Evolutionary conservation across 2,329 filamentous ascomycete genomes (phyloP).

Genomic region (Aspergillus proliferans): DNA sequence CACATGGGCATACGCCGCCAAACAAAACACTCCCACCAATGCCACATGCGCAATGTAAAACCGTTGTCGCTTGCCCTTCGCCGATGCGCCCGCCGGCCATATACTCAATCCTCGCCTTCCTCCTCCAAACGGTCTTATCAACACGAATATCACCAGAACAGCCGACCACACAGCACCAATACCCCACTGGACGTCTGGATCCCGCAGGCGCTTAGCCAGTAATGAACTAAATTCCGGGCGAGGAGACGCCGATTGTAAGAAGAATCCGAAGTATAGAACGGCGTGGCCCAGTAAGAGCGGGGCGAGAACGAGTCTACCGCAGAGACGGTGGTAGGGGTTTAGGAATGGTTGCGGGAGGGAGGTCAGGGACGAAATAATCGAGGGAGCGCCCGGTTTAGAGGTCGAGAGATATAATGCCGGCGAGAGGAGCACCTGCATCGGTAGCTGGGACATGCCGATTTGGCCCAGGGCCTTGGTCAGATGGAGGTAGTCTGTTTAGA

Average conservation of each 20-base stretch:
- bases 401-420: slow-evolving; percentile 33
- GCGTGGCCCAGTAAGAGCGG: slow-evolving; percentile 49
- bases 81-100: slow-evolving; percentile 8
- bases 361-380: slow-evolving; percentile 48
- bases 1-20: slow-evolving; percentile 51
- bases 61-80: slow-evolving; percentile 32
- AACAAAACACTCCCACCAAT: slow-evolving; percentile 45
- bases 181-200: slow-evolving; percentile 54
- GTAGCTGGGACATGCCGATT: slow-evolving; percentile 54
- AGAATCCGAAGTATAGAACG: slow-evolving; percentile 53
- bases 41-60: slow-evolving; percentile 54
- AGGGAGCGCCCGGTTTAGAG: slow-evolving; percentile 41
- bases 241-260: slow-evolving; percentile 37
- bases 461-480: slow-evolving; percentile 58
- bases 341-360: slow-evolving; percentile 50
- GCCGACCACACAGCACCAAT: slow-evolving; percentile 44
- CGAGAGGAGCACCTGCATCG: slow-evolving; percentile 53
- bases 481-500: slow-evolving; percentile 54
- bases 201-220: slow-evolving; percentile 48
- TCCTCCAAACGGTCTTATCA: slow-evolving; percentile 38
- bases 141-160: slow-evolving; percentile 43
- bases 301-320: slow-evolving; percentile 50
- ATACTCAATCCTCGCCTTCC: slow-evolving; percentile 13
- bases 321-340: slow-evolving; percentile 53
- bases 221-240: slow-evolving; percentile 33